These are phyloP conservation scores for Capniomyces stellatus DNA, from an alignment of 371 early-diverging fungal genomes.

Conservation along the genomic window DNA sequence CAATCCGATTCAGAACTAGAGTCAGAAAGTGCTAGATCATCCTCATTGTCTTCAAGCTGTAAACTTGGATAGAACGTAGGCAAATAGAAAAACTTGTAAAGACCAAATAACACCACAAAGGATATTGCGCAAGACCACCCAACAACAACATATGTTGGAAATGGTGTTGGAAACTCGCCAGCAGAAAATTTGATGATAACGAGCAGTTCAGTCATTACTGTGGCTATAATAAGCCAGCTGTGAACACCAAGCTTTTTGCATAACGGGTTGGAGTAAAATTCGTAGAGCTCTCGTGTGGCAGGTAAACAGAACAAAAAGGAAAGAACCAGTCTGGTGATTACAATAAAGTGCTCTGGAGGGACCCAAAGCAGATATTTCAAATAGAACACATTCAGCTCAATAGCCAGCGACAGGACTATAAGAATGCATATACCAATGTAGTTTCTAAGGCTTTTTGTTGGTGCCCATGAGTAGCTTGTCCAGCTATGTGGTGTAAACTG, in stretches of 20 bases:
- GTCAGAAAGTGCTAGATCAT: too few relatives aligned
- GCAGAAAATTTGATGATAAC: conserved; percentile 76
- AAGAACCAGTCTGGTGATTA: conserved; percentile 55
- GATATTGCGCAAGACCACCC: conserved; percentile 53
- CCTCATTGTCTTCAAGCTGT: too few relatives aligned
- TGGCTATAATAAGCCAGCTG: conserved; percentile 75
- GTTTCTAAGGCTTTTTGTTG: conserved; percentile 57
- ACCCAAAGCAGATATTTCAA: conserved; percentile 85
- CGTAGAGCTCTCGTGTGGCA: conserved; percentile 76
- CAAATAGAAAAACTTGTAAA: conserved; percentile 41
- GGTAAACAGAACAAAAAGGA: conserved; percentile 73
- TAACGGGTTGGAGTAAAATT: conserved; percentile 59
- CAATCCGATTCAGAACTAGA: too few relatives aligned
- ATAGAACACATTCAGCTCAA: conserved; percentile 86
- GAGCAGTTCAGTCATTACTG: conserved; percentile 70
- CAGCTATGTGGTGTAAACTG: conserved; percentile 91
- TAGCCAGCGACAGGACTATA: conserved; percentile 37
- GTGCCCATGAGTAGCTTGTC: conserved; percentile 80
- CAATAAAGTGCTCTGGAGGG: conserved; percentile 75
- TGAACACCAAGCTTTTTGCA: conserved; percentile 69
- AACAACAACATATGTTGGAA: conserved; percentile 49
- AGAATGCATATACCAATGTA: conserved; percentile 44
- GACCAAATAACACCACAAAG: conserved; percentile 41
- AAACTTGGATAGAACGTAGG: too few relatives aligned
- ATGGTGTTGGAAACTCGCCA: conserved; percentile 65